Percentiles rank a stretch among this genome's conserved stretches.
These are phyloP conservation scores for Prunus davidiana DNA, from an alignment of 306 rosid genomes.

Conservation along the genomic window DNA sequence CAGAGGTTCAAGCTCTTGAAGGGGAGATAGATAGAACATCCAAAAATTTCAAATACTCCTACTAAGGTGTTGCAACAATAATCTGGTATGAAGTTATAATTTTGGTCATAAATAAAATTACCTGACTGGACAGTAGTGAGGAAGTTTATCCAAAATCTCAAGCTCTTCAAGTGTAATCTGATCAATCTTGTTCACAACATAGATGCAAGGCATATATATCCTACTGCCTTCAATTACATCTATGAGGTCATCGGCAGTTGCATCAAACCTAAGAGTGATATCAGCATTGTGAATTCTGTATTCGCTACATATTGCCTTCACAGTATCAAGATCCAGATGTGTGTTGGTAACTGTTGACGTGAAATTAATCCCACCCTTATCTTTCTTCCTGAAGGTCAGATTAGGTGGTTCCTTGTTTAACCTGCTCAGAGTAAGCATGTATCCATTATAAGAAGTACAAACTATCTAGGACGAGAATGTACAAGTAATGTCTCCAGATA, in stretches of 20 bases:
- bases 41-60: not conserved
- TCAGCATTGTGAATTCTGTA: conserved; percentile 95
- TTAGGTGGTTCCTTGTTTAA: conserved; percentile 97
- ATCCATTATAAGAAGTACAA: not conserved
- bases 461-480: not conserved
- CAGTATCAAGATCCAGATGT: conserved; percentile 89
- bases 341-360: conserved; percentile 88
- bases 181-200: conserved; percentile 94
- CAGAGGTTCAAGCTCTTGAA: not conserved
- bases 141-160: conserved; percentile 96
- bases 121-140: conserved; percentile 98
- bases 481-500: not conserved
- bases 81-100: not conserved
- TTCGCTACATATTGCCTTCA: conserved; percentile 93
- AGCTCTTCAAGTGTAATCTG: conserved; percentile 95
- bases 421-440: conserved; percentile 41
- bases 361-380: conserved; percentile 92
- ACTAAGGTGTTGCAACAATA: not conserved
- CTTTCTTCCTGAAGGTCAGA: conserved; percentile 87
- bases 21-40: not conserved
- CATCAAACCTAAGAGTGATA: conserved; percentile 91
- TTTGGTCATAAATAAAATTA: conserved; percentile 11
- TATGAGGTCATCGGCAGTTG: conserved; percentile 94
- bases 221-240: conserved; percentile 97
- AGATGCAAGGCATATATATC: conserved; percentile 90